Evolutionary conservation across 495 filamentous ascomycete species (phyloP), one percentile per base, ranked within the genome.

Genomic region (Articulospora tetracladia): DNA sequence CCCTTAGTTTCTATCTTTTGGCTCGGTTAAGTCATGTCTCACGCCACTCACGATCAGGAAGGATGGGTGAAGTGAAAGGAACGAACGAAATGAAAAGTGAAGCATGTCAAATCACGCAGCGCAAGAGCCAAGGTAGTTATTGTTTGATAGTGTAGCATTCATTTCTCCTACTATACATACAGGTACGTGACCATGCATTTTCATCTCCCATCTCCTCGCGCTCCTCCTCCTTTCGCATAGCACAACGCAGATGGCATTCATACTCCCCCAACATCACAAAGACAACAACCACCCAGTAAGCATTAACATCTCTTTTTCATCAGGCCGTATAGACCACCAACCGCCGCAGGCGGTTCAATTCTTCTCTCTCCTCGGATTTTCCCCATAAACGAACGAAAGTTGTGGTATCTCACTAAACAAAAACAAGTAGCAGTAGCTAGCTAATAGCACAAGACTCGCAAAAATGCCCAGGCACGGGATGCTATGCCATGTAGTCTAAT

Each of bases 141-240:
- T 44, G 51, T 19, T 54, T 54, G 27, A 32, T 25, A 20, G 26
- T 54, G 24, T 54, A 54, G 51, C 51, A 54, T 54, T 54, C 51
- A 34, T 20, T 17, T 44, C 11, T 15, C n/a, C 39, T 44, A 44
- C 39, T 44, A 44, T 44, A 44, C 39, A 44, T 44, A 44, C 15
- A 8, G 10, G 15, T 15, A 7, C 13, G 6, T 13, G n/a, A 8
- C 3, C 39, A 44, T 44, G 7, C 4, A n/a, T 44, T n/a, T n/a
- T 49, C 46, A 24, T 49, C 46, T 49, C 46, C 46, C 22, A 24
- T 15, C 23, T 49, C 46, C 20, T 1, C 23, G 23, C 23, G 26
- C 15, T 36, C 28, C 13, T 34, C 27, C 39, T 54, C 51, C 26
- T 54, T 28, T 28, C 28, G 13, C 19, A n/a, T 25, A n/a, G 17